A percentile compares a stretch with the other conserved stretches of the same genome.
Evolutionary conservation across 2,329 filamentous ascomycete species (phyloP).

Genomic region (Fusarium humuli): DNA sequence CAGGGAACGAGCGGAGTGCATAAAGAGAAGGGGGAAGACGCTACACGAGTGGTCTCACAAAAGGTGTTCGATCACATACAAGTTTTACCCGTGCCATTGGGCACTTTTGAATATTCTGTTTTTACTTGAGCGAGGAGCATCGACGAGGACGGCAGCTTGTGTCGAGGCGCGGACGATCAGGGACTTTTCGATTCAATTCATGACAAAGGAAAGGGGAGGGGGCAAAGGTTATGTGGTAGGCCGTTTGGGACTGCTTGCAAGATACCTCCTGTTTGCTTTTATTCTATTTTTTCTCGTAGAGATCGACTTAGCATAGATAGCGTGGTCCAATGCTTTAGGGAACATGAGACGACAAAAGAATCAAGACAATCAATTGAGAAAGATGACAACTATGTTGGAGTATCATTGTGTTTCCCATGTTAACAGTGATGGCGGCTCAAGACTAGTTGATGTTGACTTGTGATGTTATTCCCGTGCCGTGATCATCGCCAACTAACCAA

Average conservation of each 20-base stretch:
- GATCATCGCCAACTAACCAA: background rate
- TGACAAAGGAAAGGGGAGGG: constrained; percentile 3
- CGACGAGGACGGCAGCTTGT: constrained; percentile 21
- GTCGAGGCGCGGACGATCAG: constrained; percentile 16
- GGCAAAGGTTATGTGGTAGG: constrained; percentile 22
- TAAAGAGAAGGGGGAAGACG: constrained; percentile 5
- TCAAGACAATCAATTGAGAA: constrained; percentile 3
- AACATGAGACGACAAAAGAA: constrained; percentile 18
- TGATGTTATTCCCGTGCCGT: background rate
- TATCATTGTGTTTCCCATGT: background rate
- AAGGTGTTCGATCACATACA: constrained; percentile 4
- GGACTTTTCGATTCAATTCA: constrained; percentile 36
- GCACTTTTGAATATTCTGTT: constrained; percentile 29
- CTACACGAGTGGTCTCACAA: constrained; percentile 2
- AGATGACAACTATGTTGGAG: background rate
- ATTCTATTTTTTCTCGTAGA: constrained; percentile 10
- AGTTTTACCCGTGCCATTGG: constrained; percentile 12
- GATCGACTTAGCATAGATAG: constrained; percentile 30
- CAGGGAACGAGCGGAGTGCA: background rate
- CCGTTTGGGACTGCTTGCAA: constrained; percentile 32
- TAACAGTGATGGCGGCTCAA: background rate
- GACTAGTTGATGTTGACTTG: background rate
- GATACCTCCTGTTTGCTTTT: constrained; percentile 37
- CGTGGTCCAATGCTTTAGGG: constrained; percentile 9
- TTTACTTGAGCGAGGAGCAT: constrained; percentile 40